These are phyloP conservation scores for Fusarium sp. DNA, from an alignment of 2,329 filamentous ascomycete genomes.

Conservation along the genomic window DNA sequence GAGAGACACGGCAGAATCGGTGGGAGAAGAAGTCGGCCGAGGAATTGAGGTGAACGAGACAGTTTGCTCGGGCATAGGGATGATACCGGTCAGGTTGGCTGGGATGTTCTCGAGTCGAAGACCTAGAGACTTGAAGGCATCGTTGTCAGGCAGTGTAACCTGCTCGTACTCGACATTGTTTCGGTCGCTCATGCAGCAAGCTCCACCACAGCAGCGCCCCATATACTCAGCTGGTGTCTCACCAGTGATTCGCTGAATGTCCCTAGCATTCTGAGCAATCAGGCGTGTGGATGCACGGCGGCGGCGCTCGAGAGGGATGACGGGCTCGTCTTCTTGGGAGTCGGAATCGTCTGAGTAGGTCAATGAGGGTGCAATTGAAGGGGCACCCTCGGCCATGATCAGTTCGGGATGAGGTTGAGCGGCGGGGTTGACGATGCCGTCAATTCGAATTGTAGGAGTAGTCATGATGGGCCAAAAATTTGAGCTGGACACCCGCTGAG, in stretches of 20 bases:
- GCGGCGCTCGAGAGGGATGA: constrained; percentile 59
- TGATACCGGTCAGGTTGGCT: constrained; percentile 77
- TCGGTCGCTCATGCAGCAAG: constrained; percentile 69
- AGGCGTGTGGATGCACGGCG: constrained; percentile 78
- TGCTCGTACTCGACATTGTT: constrained; percentile 65
- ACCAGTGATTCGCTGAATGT: constrained; percentile 74
- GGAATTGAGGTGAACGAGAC: constrained; percentile 75
- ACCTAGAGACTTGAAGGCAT: constrained; percentile 83
- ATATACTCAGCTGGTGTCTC: constrained; percentile 73
- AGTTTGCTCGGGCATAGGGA: constrained; percentile 80
- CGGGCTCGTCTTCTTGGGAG: constrained; percentile 66
- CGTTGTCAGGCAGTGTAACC: constrained; percentile 78
- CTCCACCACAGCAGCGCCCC: constrained; percentile 73
- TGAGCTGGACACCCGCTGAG: constrained; percentile 30
- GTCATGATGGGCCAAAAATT: constrained; percentile 47
- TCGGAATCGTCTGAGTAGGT: constrained; percentile 74
- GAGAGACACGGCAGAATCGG: constrained; percentile 64
- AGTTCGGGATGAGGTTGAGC: constrained; percentile 57
- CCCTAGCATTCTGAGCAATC: constrained; percentile 72
- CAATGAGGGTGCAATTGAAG: constrained; percentile 71
- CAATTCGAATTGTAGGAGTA: constrained; percentile 47
- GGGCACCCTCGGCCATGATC: constrained; percentile 61
- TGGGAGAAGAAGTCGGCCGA: constrained; percentile 53
- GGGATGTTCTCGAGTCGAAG: constrained; percentile 83
- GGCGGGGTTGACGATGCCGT: constrained; percentile 56